Base-by-base conservation (phyloP, 345 rosid species). In the Kandelia obovata region DNA sequence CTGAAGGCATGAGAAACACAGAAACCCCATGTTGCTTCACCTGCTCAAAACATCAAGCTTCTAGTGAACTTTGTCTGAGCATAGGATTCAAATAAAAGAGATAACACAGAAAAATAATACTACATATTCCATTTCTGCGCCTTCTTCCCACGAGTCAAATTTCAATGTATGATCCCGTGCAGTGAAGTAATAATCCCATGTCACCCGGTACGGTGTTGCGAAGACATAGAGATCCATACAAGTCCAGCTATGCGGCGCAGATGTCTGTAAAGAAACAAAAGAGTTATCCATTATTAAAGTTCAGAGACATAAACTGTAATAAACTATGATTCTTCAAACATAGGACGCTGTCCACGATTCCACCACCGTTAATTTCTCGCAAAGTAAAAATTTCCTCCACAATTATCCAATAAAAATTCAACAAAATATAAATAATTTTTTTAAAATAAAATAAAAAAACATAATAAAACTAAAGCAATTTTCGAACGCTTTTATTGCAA, bases 171-270 rank as follows among this genome's bases (percentile, higher is more conserved):
- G 99, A 56, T 88, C 90, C 64, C 91, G 65, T 0, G 94, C 89
- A 66, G 89, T 78, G 76, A 92, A 95, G 80, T 95, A 95, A 76
- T 92, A 95, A 78, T 92, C 98, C 99, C 99, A 95, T 0, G 96
- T 95, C 65, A 92, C 72, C 83, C 97, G 83, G 73, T 90, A 95
- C 10, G 99, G 99, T n/a, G 99, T 95, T 70, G 98, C 99, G 66
- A 95, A 95, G 27, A 95, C 99, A 73, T 95, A 95, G 27, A 95
- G 77, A 79, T 95, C 99, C 96, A 92, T 90, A 75, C 99, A 92
- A 2, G 98, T 87, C 91, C 97, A 92, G 74, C 99, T 95, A 68
- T 88, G 96, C 0, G 99, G 92, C n/a, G 80, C 83, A 25, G 89
- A 85, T 53, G 96, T 90, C 99, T 95, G 86, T 64, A 77, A 55